Percentiles rank a stretch among this genome's conserved stretches.
Conservation (phyloP, 495 filamentous ascomycete genomes). For the Daldinia grandis region DNA sequence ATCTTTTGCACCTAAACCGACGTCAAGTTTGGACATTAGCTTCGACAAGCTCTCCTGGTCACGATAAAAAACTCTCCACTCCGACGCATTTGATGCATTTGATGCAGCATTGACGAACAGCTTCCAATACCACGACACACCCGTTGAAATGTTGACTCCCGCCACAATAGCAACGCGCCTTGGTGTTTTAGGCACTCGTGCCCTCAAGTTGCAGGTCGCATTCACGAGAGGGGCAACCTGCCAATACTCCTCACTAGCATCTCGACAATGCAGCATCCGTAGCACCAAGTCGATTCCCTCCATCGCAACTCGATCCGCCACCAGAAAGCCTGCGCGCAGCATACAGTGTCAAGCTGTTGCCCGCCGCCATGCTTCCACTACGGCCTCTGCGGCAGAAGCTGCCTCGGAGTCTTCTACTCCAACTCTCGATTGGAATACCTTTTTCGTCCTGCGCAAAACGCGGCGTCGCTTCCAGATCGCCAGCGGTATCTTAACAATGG, state of each 20-base stretch:
- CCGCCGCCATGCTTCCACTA: constrained; percentile 49
- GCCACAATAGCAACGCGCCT: constrained; percentile 41
- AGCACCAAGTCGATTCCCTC: constrained; percentile 29
- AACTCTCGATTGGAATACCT: constrained; percentile 86
- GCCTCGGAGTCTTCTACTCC: constrained; percentile 43
- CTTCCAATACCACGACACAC: constrained; percentile 11
- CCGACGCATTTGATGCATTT: constrained; percentile 3
- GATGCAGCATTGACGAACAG: constrained; percentile 9
- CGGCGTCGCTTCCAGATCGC: constrained; percentile 83
- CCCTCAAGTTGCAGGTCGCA: constrained; percentile 42
- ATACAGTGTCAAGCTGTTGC: constrained; percentile 40
- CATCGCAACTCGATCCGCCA: constrained; percentile 13
- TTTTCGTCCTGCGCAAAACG: constrained; percentile 86
- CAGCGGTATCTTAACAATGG: constrained; percentile 71
- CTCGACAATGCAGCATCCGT: constrained; percentile 37
- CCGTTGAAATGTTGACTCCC: constrained; percentile 42
- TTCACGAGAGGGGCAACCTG: constrained; percentile 41
- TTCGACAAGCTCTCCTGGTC: constrained; percentile 10
- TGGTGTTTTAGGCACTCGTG: constrained; percentile 35
- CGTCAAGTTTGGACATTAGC: constrained; percentile 35
- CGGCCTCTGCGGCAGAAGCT: constrained; percentile 38
- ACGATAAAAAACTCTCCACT: constrained; percentile 18
- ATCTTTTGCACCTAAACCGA: constrained; percentile 23
- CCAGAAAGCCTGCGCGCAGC: constrained; percentile 28
- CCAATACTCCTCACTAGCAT: constrained; percentile 37